Evolutionary conservation across 2,329 filamentous ascomycete genomes (phyloP), one percentile per base, ranked within the genome.

Genomic region (Myriosclerotinia duriaeana): DNA sequence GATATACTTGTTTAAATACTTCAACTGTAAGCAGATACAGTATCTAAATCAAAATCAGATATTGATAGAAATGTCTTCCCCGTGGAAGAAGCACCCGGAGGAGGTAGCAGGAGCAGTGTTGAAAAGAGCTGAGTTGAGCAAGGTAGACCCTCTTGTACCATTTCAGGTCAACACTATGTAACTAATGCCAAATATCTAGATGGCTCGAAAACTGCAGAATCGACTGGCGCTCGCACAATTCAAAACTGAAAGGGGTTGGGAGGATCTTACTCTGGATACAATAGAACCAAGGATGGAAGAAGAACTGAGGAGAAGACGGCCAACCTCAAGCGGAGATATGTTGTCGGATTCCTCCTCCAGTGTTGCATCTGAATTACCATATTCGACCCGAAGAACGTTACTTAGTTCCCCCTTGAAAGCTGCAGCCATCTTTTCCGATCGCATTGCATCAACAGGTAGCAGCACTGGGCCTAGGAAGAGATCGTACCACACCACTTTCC

Each of bases 161-260:
- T 56, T 52, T 48, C 59, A 62, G 56, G 22, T 20, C 30, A 53
- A 30, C 65, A 62, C 66, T 63, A 66, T 68, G n/a, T n/a, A n/a
- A 60, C 69, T 73, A 70, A 74, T 34, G 8, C 38, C 58, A 53
- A n/a, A 40, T 38, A n/a, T 64, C 65, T 77, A 98, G 95, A 96
- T 99, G 82, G 95, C 93, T 74, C 86, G 94, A 77, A 91, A 90
- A 75, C 84, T 99, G 65, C 93, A 98, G 80, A 93, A 96, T 81
- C 92, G 94, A 70, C 87, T 99, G 68, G 94, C 95, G 67, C 87
- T 98, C 71, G 95, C 95, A 77, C 95, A 96, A 79, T 95, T 97
- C 85, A 98, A 98, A 81, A 93, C 95, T 72, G 93, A 96, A 80
- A 90, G 96, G 81, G 93, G 93, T 77, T 96, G 93, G 89, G 90